phyloP scores from a whole-genome alignment of 495 filamentous ascomycete genomes.

The Penicillium macrosclerotiorum region DNA sequence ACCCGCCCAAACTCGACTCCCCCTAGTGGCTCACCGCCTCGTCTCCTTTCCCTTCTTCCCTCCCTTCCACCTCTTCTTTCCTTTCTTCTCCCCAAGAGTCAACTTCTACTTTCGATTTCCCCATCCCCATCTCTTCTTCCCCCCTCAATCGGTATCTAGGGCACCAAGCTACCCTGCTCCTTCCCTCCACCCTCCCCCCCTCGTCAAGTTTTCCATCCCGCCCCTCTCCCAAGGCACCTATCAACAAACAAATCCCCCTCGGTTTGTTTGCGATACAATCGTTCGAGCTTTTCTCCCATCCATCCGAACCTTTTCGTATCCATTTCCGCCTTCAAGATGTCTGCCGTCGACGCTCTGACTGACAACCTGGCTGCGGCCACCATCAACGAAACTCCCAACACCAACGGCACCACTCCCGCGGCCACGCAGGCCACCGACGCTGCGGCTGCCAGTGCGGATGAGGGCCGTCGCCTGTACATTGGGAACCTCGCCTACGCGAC shows the following conservation, averaged over 20 bases:
- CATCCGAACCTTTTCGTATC: too few relatives aligned
- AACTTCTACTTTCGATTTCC: constrained; percentile 17
- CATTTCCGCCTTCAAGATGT: constrained; percentile 53
- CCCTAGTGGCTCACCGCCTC: constrained; percentile 28
- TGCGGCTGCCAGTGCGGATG: constrained; percentile 92
- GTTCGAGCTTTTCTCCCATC: constrained; percentile 18
- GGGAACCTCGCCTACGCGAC: constrained; percentile 99
- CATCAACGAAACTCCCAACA: constrained; percentile 57
- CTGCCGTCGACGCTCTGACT: constrained; percentile 53
- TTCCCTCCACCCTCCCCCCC: constrained; percentile 32
- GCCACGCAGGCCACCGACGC: constrained; percentile 68
- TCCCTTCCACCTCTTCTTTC: constrained; percentile 22
- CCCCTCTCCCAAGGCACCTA: constrained; percentile 10
- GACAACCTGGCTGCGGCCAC: constrained; percentile 47
- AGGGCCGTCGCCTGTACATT: constrained; percentile 98
- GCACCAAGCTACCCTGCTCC: constrained; percentile 86
- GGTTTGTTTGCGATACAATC: constrained; percentile 40
- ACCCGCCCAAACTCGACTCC: not conserved
- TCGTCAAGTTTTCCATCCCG: constrained; percentile 41
- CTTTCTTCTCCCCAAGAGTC: constrained; percentile 18
- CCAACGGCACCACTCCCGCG: constrained; percentile 79
- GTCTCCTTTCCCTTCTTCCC: constrained; percentile 10
- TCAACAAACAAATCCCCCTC: constrained; percentile 42
- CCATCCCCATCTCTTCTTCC: constrained; percentile 25
- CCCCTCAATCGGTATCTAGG: constrained; percentile 61